A percentile compares a stretch with the other conserved stretches of the same genome.
phyloP scores from a whole-genome alignment of 768 basidiomycete species.

The Hypholoma fasciculare region DNA sequence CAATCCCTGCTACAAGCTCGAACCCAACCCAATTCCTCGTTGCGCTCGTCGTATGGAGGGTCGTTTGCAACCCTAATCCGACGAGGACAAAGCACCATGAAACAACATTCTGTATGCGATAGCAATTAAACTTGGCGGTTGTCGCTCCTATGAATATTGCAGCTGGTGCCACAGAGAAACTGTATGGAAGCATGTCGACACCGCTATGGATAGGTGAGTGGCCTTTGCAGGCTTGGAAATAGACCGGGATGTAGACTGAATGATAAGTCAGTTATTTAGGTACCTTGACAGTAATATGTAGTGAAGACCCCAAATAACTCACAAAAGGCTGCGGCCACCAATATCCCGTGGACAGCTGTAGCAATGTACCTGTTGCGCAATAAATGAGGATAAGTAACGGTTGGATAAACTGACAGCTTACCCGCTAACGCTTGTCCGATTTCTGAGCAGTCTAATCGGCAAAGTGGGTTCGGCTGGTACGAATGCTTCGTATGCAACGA shows the following conservation, averaged over 20 bases:
- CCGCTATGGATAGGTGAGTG: conserved; percentile 37
- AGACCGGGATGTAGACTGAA: conserved; percentile 39
- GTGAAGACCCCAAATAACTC: neutral
- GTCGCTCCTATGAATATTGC: neutral
- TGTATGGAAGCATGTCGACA: conserved; percentile 35
- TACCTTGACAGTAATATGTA: neutral
- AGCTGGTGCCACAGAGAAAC: conserved; percentile 19
- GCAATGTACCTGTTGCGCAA: neutral
- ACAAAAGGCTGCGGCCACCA: neutral
- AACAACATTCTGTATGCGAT: too few relatives aligned
- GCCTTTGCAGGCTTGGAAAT: conserved; percentile 44
- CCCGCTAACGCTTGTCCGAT: neutral
- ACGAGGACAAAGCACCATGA: too few relatives aligned
- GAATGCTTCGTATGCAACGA: conserved; percentile 40
- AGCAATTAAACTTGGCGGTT: too few relatives aligned
- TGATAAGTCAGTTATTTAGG: neutral
- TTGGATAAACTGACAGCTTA: neutral
- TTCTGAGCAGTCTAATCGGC: neutral
- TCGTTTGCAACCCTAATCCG: too few relatives aligned
- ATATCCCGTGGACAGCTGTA: neutral
- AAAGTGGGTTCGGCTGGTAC: too few relatives aligned
- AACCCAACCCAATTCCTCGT: too few relatives aligned
- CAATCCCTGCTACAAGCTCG: neutral
- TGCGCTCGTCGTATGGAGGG: too few relatives aligned
- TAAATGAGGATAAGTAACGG: neutral